A percentile compares a stretch with the other conserved stretches of the same genome.
Conservation (phyloP, 257 asterid species). For the Thymus mandschuricus region DNA sequence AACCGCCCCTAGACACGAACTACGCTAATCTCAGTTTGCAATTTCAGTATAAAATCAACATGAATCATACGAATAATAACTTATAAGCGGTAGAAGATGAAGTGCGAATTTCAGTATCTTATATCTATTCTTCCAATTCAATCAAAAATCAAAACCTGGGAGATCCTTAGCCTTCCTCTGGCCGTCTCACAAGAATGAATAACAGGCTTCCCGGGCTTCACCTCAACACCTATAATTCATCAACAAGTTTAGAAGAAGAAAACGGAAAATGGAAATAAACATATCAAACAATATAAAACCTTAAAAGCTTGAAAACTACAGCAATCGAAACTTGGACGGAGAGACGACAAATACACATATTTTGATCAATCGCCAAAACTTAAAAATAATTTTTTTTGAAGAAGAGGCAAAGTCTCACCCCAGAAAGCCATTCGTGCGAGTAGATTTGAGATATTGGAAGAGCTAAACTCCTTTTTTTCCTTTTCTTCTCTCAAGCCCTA, state of each 20-base stretch:
- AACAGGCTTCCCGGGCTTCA: constrained; percentile 73
- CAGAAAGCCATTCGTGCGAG: constrained; percentile 58
- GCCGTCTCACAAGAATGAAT: constrained; percentile 59
- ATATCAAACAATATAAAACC: background rate
- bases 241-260: background rate
- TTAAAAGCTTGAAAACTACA: background rate
- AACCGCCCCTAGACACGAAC: too few species aligned
- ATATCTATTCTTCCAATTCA: background rate
- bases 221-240: constrained; percentile 62
- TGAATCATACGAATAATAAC: background rate
- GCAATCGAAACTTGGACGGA: background rate
- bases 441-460: background rate
- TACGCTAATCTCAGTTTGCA: background rate
- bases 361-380: background rate
- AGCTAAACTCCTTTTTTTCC: background rate
- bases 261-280: background rate
- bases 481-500: constrained; percentile 30
- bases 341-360: background rate
- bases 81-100: background rate
- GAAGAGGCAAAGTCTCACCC: constrained; percentile 37
- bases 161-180: constrained; percentile 71
- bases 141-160: constrained; percentile 59
- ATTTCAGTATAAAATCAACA: background rate
- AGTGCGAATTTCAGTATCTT: background rate
- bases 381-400: too few species aligned